Evolutionary conservation across 1,284 basidiomycete species (phyloP).

Genomic region (Wolfiporia cocos): DNA sequence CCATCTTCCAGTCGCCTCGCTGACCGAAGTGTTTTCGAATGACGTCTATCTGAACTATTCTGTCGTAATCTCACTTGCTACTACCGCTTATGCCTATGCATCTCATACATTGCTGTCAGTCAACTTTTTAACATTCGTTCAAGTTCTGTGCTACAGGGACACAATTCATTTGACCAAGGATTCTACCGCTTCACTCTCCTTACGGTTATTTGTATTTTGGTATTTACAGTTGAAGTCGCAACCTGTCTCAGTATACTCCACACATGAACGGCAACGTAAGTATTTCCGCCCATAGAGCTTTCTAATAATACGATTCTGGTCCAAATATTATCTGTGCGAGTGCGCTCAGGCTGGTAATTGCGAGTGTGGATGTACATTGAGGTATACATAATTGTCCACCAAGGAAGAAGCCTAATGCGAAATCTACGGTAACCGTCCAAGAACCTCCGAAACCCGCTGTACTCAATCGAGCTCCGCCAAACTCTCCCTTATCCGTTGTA

Average conservation of each 20-base stretch:
- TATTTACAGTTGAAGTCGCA: too few relatives aligned
- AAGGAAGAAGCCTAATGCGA: too few relatives aligned
- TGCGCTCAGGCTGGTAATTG: too few relatives aligned
- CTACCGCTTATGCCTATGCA: constrained; percentile 18
- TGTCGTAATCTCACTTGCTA: constrained; percentile 10
- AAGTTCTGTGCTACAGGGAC: constrained; percentile 3
- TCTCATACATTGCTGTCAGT: constrained; percentile 25
- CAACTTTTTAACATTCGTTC: constrained; percentile 12
- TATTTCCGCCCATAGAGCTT: too few relatives aligned
- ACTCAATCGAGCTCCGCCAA: constrained; percentile 16
- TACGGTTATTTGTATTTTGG: constrained; percentile 9
- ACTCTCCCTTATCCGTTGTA: constrained; percentile 17
- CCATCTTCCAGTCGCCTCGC: constrained; percentile 61
- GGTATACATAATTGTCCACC: constrained; percentile 1
- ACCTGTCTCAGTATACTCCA: too few relatives aligned
- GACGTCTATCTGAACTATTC: constrained; percentile 2
- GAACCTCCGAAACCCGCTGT: too few relatives aligned
- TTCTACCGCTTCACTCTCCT: constrained; percentile 15
- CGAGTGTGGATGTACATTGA: too few relatives aligned
- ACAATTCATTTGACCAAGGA: constrained; percentile 2
- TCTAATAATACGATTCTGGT: too few relatives aligned
- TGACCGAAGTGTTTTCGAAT: constrained; percentile 11
- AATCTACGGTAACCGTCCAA: too few relatives aligned
- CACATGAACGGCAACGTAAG: too few relatives aligned
- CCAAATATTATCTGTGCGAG: too few relatives aligned